phyloP scores from a whole-genome alignment of 2,329 filamentous ascomycete genomes.

The Venturia asperata region DNA sequence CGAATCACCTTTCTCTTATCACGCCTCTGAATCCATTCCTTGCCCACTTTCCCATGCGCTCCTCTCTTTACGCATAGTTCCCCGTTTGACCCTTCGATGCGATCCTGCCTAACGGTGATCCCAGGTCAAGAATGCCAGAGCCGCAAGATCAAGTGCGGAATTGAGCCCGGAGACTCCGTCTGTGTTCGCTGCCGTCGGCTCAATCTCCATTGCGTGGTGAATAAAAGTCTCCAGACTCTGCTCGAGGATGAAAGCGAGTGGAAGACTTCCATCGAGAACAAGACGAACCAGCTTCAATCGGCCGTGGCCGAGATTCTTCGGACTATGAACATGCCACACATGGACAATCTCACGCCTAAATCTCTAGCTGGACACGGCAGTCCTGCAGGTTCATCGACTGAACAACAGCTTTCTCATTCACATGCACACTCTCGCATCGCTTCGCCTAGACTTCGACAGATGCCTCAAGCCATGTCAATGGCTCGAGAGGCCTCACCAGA shows the following conservation, averaged over 20 bases:
- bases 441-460: conserved; percentile 8
- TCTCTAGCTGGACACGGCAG: conserved; percentile 25
- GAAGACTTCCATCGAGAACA: conserved; percentile 34
- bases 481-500: conserved; percentile 42
- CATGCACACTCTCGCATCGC: conserved; percentile 10
- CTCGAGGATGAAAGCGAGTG: conserved; percentile 41
- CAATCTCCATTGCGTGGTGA: conserved; percentile 47
- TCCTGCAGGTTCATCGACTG: conserved; percentile 18
- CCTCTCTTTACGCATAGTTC: background rate
- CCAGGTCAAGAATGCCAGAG: conserved; percentile 40
- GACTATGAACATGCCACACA: conserved; percentile 36
- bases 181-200: conserved; percentile 46
- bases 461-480: conserved; percentile 32
- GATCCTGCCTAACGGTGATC: background rate
- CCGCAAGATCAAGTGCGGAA: conserved; percentile 50
- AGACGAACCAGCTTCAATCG: conserved; percentile 39
- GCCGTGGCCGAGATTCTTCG: conserved; percentile 42
- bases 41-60: background rate
- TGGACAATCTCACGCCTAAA: conserved; percentile 24
- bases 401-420: background rate
- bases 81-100: background rate
- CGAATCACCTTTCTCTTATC: background rate
- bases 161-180: conserved; percentile 37
- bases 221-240: conserved; percentile 50
- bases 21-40: background rate